Conservation (phyloP, 2,329 filamentous ascomycete species). For the Macrophomina phaseolina region DNA sequence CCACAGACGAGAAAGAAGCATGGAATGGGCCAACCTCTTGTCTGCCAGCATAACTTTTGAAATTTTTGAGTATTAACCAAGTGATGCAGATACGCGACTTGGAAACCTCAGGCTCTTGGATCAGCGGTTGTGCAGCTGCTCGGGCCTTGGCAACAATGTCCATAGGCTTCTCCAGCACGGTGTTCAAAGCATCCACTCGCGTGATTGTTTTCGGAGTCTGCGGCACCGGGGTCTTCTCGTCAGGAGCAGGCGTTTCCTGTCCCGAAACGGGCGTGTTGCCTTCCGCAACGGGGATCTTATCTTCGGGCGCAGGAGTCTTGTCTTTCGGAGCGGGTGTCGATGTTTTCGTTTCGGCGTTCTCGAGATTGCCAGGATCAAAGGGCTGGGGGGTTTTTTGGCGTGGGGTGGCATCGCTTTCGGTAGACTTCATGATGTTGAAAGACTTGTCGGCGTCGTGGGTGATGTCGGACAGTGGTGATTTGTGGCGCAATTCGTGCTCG, state of each 20-base stretch:
- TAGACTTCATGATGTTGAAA: constrained; percentile 17
- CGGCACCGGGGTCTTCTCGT: constrained; percentile 53
- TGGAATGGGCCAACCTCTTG: constrained; percentile 98
- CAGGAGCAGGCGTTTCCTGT: constrained; percentile 54
- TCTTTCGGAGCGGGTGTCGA: constrained; percentile 2
- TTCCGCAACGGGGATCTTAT: constrained; percentile 61
- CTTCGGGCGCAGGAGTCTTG: constrained; percentile 48
- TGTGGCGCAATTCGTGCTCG: constrained; percentile 18
- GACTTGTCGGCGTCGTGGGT: constrained; percentile 19
- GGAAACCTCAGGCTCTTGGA: constrained; percentile 76
- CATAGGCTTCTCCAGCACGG: constrained; percentile 85
- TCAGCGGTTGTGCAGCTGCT: constrained; percentile 64
- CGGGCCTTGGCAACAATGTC: constrained; percentile 91
- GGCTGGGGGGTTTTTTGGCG: constrained; percentile 18
- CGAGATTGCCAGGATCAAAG: neutral
- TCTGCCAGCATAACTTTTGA: constrained; percentile 96
- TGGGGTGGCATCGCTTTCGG: constrained; percentile 8
- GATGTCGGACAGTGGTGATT: constrained; percentile 24
- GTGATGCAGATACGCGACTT: constrained; percentile 92
- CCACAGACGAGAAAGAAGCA: constrained; percentile 94
- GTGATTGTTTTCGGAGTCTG: constrained; percentile 58
- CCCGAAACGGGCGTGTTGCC: constrained; percentile 48
- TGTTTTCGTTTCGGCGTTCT: constrained; percentile 6
- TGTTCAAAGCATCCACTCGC: constrained; percentile 73
- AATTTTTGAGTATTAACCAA: constrained; percentile 90